phyloP scores from a whole-genome alignment of 805 yeast genomes.

The Wickerhamiella nectarea region DNA sequence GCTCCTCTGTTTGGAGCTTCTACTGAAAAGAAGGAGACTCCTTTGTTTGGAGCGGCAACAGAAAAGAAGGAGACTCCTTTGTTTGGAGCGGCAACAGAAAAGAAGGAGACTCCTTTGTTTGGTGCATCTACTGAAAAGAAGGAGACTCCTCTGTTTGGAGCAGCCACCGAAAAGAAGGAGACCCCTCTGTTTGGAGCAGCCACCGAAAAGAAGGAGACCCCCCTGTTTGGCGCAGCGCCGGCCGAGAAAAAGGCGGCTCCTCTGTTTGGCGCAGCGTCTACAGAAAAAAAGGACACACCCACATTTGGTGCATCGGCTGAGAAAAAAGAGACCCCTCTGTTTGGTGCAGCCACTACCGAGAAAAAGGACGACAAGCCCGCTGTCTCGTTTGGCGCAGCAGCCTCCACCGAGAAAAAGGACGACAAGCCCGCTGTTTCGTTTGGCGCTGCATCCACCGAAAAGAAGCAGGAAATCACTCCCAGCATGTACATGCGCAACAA shows the following conservation, averaged over 20 bases:
- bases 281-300: slow-evolving; percentile 12
- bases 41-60: no score
- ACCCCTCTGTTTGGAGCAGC: slow-evolving; percentile 1
- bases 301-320: slow-evolving; percentile 9
- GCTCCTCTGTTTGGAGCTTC: no score
- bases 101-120: slow-evolving; percentile 21
- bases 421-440: background rate
- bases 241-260: no score
- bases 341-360: slow-evolving; percentile 11
- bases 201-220: background rate
- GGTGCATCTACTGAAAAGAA: slow-evolving; percentile 9
- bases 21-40: slow-evolving; percentile 5
- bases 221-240: background rate
- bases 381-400: slow-evolving; percentile 12
- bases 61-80: slow-evolving; percentile 7
- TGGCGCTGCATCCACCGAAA: slow-evolving; percentile 12
- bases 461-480: slow-evolving; percentile 37
- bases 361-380: slow-evolving; percentile 10
- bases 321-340: slow-evolving; percentile 20
- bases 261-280: slow-evolving; percentile 13
- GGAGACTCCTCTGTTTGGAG: slow-evolving; percentile 8
- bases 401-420: slow-evolving; percentile 11
- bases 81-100: slow-evolving; percentile 7
- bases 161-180: slow-evolving; percentile 13
- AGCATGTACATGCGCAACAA: slow-evolving; percentile 61